phyloP scores from a whole-genome alignment of 1,284 basidiomycete species.

The Puccinia polysora region DNA sequence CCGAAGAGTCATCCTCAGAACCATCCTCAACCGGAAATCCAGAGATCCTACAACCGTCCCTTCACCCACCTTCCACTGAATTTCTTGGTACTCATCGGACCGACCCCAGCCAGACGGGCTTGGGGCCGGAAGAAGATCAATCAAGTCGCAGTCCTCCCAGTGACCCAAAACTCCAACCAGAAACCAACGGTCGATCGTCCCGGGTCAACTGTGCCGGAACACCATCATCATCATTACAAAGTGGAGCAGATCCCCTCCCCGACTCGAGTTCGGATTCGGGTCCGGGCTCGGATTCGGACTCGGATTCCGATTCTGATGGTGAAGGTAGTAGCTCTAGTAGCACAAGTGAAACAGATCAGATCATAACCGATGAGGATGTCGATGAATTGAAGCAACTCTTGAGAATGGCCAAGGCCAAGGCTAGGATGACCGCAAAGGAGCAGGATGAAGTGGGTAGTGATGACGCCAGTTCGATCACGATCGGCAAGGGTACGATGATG shows the following conservation, averaged over 20 bases:
- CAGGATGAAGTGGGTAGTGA: background rate
- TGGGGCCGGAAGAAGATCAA: background rate
- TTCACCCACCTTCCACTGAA: background rate
- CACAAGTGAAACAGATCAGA: background rate
- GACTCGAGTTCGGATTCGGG: background rate
- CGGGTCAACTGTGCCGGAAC: background rate
- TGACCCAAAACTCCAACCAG: background rate
- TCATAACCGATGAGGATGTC: background rate
- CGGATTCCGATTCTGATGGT: background rate
- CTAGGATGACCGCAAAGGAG: background rate
- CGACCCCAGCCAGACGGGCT: background rate
- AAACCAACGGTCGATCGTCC: background rate
- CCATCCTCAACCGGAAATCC: background rate
- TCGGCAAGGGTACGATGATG: constrained; percentile 2
- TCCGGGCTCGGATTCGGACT: background rate
- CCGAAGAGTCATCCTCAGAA: background rate
- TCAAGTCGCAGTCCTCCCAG: background rate
- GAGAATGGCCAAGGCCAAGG: background rate
- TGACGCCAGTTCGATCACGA: background rate
- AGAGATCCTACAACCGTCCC: background rate
- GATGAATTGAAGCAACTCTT: background rate
- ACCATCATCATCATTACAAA: background rate
- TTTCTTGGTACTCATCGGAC: too few relatives aligned
- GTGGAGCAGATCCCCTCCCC: background rate
- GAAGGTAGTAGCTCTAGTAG: background rate